phyloP scores from a whole-genome alignment of 2,329 filamentous ascomycete species.

The Aspergillus eucalypticola region DNA sequence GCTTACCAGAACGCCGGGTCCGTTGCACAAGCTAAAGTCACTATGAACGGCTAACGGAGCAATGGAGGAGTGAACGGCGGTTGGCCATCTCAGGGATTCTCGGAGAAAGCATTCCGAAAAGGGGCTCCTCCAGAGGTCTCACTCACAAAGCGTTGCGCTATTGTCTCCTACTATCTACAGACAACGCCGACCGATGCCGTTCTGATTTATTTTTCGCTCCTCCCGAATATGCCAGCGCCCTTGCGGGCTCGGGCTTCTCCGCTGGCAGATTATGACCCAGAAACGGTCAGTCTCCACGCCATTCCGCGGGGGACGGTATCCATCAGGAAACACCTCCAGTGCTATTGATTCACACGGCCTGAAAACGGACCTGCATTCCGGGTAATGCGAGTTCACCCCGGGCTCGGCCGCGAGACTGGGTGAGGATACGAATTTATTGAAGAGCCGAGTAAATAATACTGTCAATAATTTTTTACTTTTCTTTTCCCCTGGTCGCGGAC shows the following conservation, averaged over 20 bases:
- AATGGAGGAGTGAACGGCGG: background rate
- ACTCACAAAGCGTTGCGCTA: background rate
- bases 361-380: background rate
- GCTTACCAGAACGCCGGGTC: constrained; percentile 19
- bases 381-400: background rate
- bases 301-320: background rate
- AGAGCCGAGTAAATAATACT: background rate
- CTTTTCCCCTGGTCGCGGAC: constrained; percentile 9
- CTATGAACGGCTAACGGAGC: background rate
- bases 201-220: background rate
- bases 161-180: background rate
- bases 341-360: constrained; percentile 3
- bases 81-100: background rate
- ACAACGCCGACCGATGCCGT: background rate
- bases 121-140: background rate
- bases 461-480: background rate
- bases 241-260: constrained; percentile 7
- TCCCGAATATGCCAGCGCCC: background rate
- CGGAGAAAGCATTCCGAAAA: background rate
- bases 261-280: background rate
- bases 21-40: background rate
- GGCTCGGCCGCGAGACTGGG: background rate
- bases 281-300: background rate
- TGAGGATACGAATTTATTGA: constrained; percentile 1
- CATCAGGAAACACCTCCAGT: background rate